Base-by-base conservation (phyloP, 2,329 filamentous ascomycete species). In the Neofusicoccum ribis region DNA sequence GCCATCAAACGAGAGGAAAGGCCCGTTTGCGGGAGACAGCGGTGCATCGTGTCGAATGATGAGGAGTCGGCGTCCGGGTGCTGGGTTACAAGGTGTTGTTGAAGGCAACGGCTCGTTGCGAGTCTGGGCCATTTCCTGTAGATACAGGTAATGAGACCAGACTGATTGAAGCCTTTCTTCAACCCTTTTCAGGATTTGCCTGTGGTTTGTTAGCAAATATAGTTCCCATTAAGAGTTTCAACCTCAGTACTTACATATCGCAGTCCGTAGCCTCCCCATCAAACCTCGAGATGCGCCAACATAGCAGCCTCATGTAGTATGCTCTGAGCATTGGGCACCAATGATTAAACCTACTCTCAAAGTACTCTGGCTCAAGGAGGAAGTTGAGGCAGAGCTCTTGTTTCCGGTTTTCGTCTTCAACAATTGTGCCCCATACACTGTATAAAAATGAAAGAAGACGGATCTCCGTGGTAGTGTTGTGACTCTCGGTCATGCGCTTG, bases 251-350 rank as follows among this genome's bases (percentile, higher is more conserved):
- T 83, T 82, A 92, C 89, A 84, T 77, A 73, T 95, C 91, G 46
- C 86, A 76, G 34, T 88, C 84, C 50, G 86, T 86, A 23, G 86
- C 82, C 52, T 84, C 86, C 15, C 89, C 91, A 61, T 88, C 86
- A 72, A 90, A 91, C 68, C 93, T 85, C 69, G 91, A 94, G 54
- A 97, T 82, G 66, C 93, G 87, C 93, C 93, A 97, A 78, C 92
- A 96, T 23, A 97, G 78, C 58, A 97, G 80, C 52, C 93, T 91
- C 86, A 96, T 95, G 74, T 90, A 97, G 76, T 97, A 97, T 14
- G 92, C 90, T 67, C 93, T 87, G 23, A 97, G 92, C 93, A 97
- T 96, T 0, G 93, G 92, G 72, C 92, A 96, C 93, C 93, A 97
- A 72, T 97, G 92, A 73, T 91, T 94, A 79, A 97, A 97, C 67